Evolutionary conservation across 2,329 filamentous ascomycete genomes (phyloP).

Genomic region (Fusarium sp.): DNA sequence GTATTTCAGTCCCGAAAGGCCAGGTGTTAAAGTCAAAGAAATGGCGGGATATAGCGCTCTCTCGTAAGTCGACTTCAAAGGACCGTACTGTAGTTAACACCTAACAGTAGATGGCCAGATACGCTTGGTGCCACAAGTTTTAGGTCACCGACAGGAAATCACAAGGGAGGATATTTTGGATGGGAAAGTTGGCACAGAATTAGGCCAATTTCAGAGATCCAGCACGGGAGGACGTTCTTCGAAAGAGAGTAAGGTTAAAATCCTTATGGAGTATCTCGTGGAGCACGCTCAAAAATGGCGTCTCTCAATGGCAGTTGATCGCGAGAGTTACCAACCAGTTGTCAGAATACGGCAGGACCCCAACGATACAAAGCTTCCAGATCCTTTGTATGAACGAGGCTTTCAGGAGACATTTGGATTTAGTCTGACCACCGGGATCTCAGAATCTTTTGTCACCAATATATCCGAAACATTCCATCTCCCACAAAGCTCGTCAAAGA

Average conservation of each 20-base stretch:
- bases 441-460: slow-evolving; percentile 33
- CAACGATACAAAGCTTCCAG: slow-evolving; percentile 31
- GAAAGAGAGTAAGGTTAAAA: slow-evolving; percentile 42
- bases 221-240: neutral
- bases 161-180: neutral
- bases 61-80: neutral
- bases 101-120: neutral
- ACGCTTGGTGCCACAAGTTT: neutral
- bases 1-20: slow-evolving; percentile 41
- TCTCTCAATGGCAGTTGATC: slow-evolving; percentile 59
- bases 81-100: neutral
- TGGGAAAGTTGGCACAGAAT: neutral
- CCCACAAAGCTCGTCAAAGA: neutral
- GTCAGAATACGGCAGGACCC: slow-evolving; percentile 51
- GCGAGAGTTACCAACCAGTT: slow-evolving; percentile 55
- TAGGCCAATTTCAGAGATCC: neutral
- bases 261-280: slow-evolving; percentile 16
- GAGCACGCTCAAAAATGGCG: slow-evolving; percentile 55
- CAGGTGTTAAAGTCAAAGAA: neutral
- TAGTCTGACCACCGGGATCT: slow-evolving; percentile 48
- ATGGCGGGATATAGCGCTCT: neutral
- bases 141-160: neutral
- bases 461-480: slow-evolving; percentile 23
- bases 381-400: slow-evolving; percentile 10
- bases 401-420: slow-evolving; percentile 45